Percentiles rank a stretch among this genome's conserved stretches.
Conservation (phyloP, 345 rosid genomes). For the Durio zibethinus region DNA sequence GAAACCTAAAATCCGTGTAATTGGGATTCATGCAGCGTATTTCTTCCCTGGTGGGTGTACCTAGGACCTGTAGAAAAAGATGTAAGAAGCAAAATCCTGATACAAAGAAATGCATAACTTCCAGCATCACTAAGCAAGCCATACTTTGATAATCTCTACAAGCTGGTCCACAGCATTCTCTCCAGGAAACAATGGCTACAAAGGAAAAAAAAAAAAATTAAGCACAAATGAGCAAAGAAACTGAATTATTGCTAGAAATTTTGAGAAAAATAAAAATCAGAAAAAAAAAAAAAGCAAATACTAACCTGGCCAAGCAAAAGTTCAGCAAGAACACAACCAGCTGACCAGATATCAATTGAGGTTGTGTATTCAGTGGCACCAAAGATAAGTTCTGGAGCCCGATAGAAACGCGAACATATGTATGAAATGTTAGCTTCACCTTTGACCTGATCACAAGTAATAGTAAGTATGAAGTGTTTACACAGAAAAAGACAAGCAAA, state of each 20-base stretch:
- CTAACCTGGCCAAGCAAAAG: slow-evolving; percentile 71
- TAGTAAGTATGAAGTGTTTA: neutral
- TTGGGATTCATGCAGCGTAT: slow-evolving; percentile 94
- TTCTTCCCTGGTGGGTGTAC: slow-evolving; percentile 94
- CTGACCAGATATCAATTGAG: slow-evolving; percentile 71
- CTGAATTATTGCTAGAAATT: neutral
- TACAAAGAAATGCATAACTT: neutral
- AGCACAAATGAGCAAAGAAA: neutral
- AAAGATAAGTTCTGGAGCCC: slow-evolving; percentile 70
- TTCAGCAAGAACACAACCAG: slow-evolving; percentile 77
- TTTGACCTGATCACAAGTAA: slow-evolving; percentile 49
- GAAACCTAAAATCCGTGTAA: slow-evolving; percentile 83
- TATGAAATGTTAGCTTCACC: slow-evolving; percentile 65
- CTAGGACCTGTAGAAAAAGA: slow-evolving; percentile 61
- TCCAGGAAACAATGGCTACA: slow-evolving; percentile 87
- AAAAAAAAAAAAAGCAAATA: neutral
- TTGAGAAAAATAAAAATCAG: neutral
- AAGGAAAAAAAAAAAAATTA: slow-evolving; percentile 6
- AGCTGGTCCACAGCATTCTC: slow-evolving; percentile 94
- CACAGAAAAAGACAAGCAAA: neutral
- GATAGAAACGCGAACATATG: slow-evolving; percentile 67
- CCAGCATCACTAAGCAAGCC: neutral
- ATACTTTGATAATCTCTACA: slow-evolving; percentile 91
- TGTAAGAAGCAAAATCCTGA: slow-evolving; percentile 3
- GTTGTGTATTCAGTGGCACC: slow-evolving; percentile 72